Evolutionary conservation across 1,139 yeast genomes (phyloP).

Genomic region (Zhuliangozyma parablackwelliae): DNA sequence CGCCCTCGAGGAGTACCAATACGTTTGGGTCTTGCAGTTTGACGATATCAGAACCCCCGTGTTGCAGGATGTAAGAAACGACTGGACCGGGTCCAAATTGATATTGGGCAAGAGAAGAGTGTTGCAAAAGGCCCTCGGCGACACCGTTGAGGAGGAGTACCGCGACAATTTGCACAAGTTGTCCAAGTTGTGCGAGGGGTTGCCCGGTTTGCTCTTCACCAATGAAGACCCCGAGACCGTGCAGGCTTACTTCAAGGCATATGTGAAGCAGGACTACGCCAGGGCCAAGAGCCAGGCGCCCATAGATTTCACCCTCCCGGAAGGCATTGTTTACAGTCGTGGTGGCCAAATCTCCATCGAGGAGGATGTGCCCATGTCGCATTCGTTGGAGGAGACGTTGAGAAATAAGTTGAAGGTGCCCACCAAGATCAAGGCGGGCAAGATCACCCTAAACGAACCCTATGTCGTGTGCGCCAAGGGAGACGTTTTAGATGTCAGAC

Average conservation of each 20-base stretch:
- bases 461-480: slow-evolving; percentile 79
- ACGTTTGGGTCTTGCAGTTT: slow-evolving; percentile 79
- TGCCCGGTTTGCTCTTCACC: slow-evolving; percentile 84
- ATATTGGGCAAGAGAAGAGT: slow-evolving; percentile 91
- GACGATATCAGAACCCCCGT: slow-evolving; percentile 96
- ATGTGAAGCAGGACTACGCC: slow-evolving; percentile 76
- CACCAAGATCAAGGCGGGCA: slow-evolving; percentile 85
- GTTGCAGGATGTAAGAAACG: slow-evolving; percentile 84
- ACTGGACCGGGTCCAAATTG: slow-evolving; percentile 87
- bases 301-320: slow-evolving; percentile 78
- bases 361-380: slow-evolving; percentile 96
- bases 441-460: slow-evolving; percentile 70
- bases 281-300: slow-evolving; percentile 87
- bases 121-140: slow-evolving; percentile 87
- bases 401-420: slow-evolving; percentile 89
- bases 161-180: slow-evolving; percentile 75
- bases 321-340: slow-evolving; percentile 86
- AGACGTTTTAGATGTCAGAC: slow-evolving; percentile 79
- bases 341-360: slow-evolving; percentile 89
- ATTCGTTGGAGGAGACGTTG: slow-evolving; percentile 87
- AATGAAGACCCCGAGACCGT: slow-evolving; percentile 83
- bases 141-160: slow-evolving; percentile 83
- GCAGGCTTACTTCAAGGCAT: slow-evolving; percentile 74
- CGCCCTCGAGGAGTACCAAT: slow-evolving; percentile 70
- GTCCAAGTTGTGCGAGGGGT: slow-evolving; percentile 56